Evolutionary conservation across 306 rosid species (phyloP).

Genomic region (Bauhinia variegata): DNA sequence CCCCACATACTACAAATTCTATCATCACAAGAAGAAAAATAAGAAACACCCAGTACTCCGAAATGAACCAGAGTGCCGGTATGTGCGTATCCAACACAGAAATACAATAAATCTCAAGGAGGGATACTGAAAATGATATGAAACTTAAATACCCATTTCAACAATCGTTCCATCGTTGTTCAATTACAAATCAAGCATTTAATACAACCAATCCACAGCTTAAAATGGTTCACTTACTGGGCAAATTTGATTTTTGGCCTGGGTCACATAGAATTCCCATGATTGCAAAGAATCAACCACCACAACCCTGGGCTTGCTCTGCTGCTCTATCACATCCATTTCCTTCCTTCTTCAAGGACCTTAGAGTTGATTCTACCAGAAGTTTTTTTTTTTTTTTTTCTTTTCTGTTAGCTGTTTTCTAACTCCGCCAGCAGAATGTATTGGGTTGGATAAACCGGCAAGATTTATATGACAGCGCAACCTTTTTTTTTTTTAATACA

Average conservation of each 20-base stretch:
- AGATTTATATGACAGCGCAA: not conserved
- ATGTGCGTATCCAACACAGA: not conserved
- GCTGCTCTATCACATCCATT: conserved; percentile 48
- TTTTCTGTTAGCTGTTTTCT: not conserved
- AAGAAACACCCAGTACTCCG: not conserved
- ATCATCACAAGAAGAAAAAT: not conserved
- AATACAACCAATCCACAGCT: not conserved
- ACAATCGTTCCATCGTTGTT: not conserved
- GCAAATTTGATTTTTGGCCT: conserved; percentile 59
- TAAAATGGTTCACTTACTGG: conserved; percentile 53
- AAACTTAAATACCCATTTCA: conserved; percentile 12
- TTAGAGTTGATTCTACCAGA: conserved; percentile 10
- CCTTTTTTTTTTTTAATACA: not conserved
- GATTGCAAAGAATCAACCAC: conserved; percentile 69
- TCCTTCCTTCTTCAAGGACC: conserved; percentile 29
- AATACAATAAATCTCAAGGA: not conserved
- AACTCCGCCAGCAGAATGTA: not conserved
- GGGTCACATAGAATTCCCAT: conserved; percentile 60
- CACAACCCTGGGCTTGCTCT: conserved; percentile 49
- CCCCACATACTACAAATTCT: conserved; percentile 25
- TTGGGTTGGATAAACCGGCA: not conserved
- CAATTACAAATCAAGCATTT: not conserved
- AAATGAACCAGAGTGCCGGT: not conserved
- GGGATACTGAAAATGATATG: not conserved
- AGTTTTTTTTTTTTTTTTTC: not conserved